These are phyloP conservation scores for Dentipellis fragilis DNA, from an alignment of 768 basidiomycete genomes.

Conservation along the genomic window DNA sequence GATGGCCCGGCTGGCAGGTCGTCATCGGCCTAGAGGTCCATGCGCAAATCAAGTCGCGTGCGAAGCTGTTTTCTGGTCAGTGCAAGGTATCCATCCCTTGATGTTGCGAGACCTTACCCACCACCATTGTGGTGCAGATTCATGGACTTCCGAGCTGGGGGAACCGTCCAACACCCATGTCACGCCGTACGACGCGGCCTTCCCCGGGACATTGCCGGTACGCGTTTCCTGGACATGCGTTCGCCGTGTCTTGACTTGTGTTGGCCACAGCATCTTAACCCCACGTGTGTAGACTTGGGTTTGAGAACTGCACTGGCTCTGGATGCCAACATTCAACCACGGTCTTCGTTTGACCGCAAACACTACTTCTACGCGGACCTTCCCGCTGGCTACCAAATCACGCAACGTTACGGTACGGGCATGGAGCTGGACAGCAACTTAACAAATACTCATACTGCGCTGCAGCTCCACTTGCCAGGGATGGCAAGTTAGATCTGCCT, in stretches of 20 bases:
- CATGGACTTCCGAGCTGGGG: constrained; percentile 32
- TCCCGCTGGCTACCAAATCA: constrained; percentile 93
- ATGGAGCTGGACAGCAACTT: not conserved
- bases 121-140: constrained; percentile 20
- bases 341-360: constrained; percentile 89
- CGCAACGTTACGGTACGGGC: constrained; percentile 77
- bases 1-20: constrained; percentile 86
- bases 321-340: constrained; percentile 46
- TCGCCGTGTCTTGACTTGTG: not conserved
- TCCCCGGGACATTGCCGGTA: constrained; percentile 90
- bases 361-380: constrained; percentile 98
- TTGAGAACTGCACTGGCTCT: constrained; percentile 77
- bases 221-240: constrained; percentile 18
- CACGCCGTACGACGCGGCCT: constrained; percentile 75
- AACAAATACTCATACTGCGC: not conserved
- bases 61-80: constrained; percentile 81
- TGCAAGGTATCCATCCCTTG: constrained; percentile 2
- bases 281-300: constrained; percentile 67
- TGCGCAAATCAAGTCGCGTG: constrained; percentile 80
- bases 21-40: constrained; percentile 94
- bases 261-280: constrained; percentile 42
- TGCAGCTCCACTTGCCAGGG: constrained; percentile 71
- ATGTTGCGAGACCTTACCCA: not conserved
- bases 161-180: constrained; percentile 66
- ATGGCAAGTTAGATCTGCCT: constrained; percentile 46